These are phyloP conservation scores for Cerioporus squamosus DNA, from an alignment of 1,284 basidiomycete genomes.

Conservation along the genomic window DNA sequence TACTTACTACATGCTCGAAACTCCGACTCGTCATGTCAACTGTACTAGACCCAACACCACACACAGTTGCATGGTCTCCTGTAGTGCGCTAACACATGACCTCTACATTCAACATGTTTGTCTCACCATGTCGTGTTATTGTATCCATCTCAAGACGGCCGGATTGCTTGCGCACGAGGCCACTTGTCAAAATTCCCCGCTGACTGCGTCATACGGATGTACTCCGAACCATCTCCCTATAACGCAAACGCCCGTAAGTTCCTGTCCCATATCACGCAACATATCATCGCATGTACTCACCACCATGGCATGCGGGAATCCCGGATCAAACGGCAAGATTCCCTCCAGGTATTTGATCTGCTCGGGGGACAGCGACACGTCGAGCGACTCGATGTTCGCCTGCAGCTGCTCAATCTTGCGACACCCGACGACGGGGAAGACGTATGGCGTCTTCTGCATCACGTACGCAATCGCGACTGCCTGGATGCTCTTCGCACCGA, in stretches of 20 bases:
- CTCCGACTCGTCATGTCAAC: too few species aligned
- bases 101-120: too few species aligned
- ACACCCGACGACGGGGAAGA: conserved; percentile 50
- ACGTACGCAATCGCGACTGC: conserved; percentile 53
- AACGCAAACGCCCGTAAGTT: neutral
- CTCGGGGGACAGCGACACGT: conserved; percentile 43
- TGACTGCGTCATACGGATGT: conserved; percentile 2
- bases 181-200: conserved; percentile 21
- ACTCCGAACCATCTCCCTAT: conserved; percentile 21
- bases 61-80: too few species aligned
- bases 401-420: conserved; percentile 54
- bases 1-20: too few species aligned
- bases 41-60: too few species aligned
- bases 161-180: conserved; percentile 17
- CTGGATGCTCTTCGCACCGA: conserved; percentile 37
- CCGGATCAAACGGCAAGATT: conserved; percentile 45
- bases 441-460: conserved; percentile 51
- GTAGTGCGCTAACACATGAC: too few species aligned
- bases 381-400: conserved; percentile 51
- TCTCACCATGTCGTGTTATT: too few species aligned
- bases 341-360: conserved; percentile 50
- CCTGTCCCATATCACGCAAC: neutral
- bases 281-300: conserved; percentile 33
- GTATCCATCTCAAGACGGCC: conserved; percentile 6
- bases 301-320: conserved; percentile 45